Base-by-base conservation (phyloP, 805 yeast genomes). In the Saccharomycopsis sp. region DNA sequence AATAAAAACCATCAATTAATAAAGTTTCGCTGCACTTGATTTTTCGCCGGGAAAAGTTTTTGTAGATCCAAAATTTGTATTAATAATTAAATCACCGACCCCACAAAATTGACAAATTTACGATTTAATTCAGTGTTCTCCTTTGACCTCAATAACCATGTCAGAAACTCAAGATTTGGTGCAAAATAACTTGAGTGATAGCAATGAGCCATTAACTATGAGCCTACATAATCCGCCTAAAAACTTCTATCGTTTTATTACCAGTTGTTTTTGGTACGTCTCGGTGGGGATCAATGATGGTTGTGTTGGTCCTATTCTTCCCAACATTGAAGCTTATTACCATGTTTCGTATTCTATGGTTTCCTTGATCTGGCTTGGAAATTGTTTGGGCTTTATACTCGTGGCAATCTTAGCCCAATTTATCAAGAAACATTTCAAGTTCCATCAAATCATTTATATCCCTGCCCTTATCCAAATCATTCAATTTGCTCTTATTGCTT, bases 231-330 rank as follows among this genome's bases (percentile, higher is more conserved):
- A 64, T 45, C 75, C 77, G 1, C 62, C 69, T 4, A 57, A 48
- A 39, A 72, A 70, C 47, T 32, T 43, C 14, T 63, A 63, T 58
- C 54, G 79, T 41, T 53, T 71, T 4, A 39, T 61, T 9, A 57
- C 72, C 6, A 52, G 62, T 10, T 56, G 68, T 25, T 4, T 54
- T 3, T 72, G 73, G 70, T 53, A 57, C 9, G 54, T 67, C 31
- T 48, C 61, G 2, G 47, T 52, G 8, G 79, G 79, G 1, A 53
- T 70, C 48, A 52, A 66, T 21, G 82, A 76, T 51, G 76, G 76
- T 42, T 72, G 75, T 12, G 70, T 76, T 1, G 82, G 81, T 44
- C 76, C 79, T 0, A 54, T 76, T n/a, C 54, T 76, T 38, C 79
- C 78, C 4, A 57, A 60, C 32, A 69, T 76, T 30, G 80, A 76